A percentile compares a stretch with the other conserved stretches of the same genome.
Conservation (phyloP, 257 asterid genomes). For the Penstemon barbatus region DNA sequence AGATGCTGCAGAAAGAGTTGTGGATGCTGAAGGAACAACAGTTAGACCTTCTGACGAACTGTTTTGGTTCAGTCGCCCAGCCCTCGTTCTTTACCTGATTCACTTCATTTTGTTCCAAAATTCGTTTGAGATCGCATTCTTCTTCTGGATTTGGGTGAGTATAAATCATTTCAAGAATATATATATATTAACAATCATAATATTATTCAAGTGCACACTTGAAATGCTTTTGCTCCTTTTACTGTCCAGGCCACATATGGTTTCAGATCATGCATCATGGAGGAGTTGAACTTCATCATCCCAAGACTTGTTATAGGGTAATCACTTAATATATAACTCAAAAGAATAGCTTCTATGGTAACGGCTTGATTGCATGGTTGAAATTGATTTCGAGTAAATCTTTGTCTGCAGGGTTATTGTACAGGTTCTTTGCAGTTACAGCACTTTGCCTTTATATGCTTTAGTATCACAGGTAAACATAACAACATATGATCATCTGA, state of each 20-base stretch:
- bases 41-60: constrained; percentile 74
- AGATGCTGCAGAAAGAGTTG: constrained; percentile 44
- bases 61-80: constrained; percentile 77
- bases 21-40: constrained; percentile 32
- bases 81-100: constrained; percentile 68
- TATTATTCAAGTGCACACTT: background rate
- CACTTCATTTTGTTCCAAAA: constrained; percentile 95
- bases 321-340: background rate
- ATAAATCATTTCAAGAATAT: background rate
- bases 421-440: constrained; percentile 56
- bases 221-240: background rate
- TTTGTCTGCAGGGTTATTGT: constrained; percentile 38
- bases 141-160: constrained; percentile 85
- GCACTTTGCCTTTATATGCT: constrained; percentile 50
- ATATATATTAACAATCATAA: no score
- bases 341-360: background rate
- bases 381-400: background rate
- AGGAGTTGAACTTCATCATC: constrained; percentile 53
- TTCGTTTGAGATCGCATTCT: constrained; percentile 86
- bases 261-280: constrained; percentile 89
- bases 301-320: constrained; percentile 81
- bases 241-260: constrained; percentile 67
- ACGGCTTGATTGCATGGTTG: background rate
- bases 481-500: background rate
- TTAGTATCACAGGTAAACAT: constrained; percentile 45